phyloP scores from a whole-genome alignment of 208 protist species.

The Polymyxa betae region DNA sequence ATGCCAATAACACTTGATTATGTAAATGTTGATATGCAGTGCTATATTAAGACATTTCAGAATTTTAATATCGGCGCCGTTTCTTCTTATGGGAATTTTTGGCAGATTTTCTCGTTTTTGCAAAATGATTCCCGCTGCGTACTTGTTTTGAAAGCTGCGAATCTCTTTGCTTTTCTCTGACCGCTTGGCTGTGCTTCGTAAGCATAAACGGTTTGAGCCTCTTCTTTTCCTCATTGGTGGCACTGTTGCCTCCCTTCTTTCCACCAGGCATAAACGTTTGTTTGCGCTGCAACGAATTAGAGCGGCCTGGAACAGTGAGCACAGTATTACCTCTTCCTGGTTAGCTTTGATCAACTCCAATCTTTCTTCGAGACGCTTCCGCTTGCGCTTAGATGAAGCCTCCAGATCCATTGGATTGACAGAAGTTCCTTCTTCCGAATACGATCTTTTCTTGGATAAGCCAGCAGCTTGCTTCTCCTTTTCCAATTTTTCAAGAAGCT shows the following conservation, averaged over 20 bases:
- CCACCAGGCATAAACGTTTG: neutral
- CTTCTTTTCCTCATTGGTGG: conserved; percentile 47
- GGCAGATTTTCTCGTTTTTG: conserved; percentile 37
- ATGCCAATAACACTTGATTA: neutral
- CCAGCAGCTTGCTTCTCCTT: neutral
- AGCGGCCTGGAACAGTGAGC: neutral
- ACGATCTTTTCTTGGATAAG: neutral
- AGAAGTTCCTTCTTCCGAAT: neutral
- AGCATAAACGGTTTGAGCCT: conserved; percentile 17
- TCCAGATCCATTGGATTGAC: conserved; percentile 42
- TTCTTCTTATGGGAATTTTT: conserved; percentile 9
- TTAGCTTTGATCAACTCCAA: conserved; percentile 19
- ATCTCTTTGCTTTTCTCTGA: neutral
- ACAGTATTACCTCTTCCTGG: conserved; percentile 16
- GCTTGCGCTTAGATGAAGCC: conserved; percentile 16
- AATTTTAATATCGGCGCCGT: conserved; percentile 9
- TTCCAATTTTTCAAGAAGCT: conserved; percentile 1
- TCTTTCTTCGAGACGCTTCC: neutral
- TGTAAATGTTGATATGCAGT: neutral
- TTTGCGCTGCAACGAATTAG: conserved; percentile 21
- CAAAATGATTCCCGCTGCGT: neutral
- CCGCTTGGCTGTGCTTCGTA: conserved; percentile 16
- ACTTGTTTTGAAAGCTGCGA: conserved; percentile 26
- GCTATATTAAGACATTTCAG: neutral
- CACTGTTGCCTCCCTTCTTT: conserved; percentile 43